Base-by-base conservation (phyloP, 2,329 filamentous ascomycete species). In the Phaeophleospora eucalypticola region DNA sequence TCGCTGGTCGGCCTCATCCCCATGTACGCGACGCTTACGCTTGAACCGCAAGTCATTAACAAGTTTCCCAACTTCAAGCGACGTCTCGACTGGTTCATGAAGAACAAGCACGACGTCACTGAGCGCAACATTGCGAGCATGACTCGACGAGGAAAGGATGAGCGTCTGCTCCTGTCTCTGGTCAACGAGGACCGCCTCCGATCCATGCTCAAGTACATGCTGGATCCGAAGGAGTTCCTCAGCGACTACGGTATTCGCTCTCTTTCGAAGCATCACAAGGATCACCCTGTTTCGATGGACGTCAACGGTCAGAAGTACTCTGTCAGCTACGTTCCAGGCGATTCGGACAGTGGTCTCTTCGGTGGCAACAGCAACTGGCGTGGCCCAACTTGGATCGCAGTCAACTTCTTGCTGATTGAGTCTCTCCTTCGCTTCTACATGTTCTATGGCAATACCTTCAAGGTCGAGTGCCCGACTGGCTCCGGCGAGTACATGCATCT, bases 291-390 rank as follows among this genome's bases (percentile, higher is more conserved):
- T 67, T 87, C 87, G 1, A 97, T 97, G 91, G 86, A 95, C 44
- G 91, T 96, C 49, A 95, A 97, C 56, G 89, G 88, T 0, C 89
- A 96, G 65, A 79, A 78, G 21, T 97, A 95, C 72, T 81, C 83
- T 47, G 91, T 97, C 34, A 80, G 83, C 59, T 97, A 97, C 63
- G 82, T 97, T 15, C 84, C 93, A 1, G 93, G 91, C n/a, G 91
- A 97, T 65, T 96, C 91, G 0, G 90, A 97, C 71, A 95, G 87
- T 61, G 88, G 89, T 3, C 79, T 97, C 4, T 97, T 97, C 62
- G 91, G 91, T 43, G 91, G 91, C 57, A 97, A 97, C 78, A 95
- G 89, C 68, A 97, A 97, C 70, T 97, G 91, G 91, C 82, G 91
- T 71, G 91, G 74, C 1, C 91, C 93, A 0, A 91, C 95, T 58